Evolutionary conservation across 1,284 basidiomycete genomes (phyloP).

Genomic region (Ustilago bromivora): DNA sequence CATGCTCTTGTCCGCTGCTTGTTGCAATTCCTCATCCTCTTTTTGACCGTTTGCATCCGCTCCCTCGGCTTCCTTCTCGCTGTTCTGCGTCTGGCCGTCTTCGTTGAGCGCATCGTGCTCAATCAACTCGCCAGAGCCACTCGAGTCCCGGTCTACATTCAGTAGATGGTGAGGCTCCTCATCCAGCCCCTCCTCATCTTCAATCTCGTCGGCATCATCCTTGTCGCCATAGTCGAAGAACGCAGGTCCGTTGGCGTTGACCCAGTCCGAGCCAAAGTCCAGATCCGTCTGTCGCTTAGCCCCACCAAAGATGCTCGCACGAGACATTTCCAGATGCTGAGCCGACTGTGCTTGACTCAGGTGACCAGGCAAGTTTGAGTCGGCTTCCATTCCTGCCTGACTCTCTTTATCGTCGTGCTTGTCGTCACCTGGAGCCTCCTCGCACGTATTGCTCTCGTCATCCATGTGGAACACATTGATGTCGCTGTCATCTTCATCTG

Average conservation of each 20-base stretch:
- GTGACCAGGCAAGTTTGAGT: conserved; percentile 6
- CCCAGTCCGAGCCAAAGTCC: conserved; percentile 36
- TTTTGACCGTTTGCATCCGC: background rate
- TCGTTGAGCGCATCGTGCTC: conserved; percentile 45
- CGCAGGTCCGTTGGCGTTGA: conserved; percentile 38
- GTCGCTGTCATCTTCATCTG: conserved; percentile 31
- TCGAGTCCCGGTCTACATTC: conserved; percentile 46
- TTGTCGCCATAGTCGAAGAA: conserved; percentile 50
- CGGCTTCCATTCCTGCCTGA: conserved; percentile 5
- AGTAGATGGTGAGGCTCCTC: conserved; percentile 55
- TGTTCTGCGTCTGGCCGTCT: conserved; percentile 5
- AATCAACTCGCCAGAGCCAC: conserved; percentile 43
- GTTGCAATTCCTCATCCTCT: conserved; percentile 16
- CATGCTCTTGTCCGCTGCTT: conserved; percentile 42
- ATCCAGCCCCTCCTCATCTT: conserved; percentile 33
- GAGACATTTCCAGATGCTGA: conserved; percentile 43
- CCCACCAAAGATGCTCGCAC: conserved; percentile 37
- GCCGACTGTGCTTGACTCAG: conserved; percentile 28
- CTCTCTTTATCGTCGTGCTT: conserved; percentile 6
- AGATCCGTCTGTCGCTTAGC: conserved; percentile 23
- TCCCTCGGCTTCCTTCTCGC: conserved; percentile 10
- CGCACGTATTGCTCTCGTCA: conserved; percentile 24
- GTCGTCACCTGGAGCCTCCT: conserved; percentile 15
- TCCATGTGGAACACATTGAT: conserved; percentile 45
- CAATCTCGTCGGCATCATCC: conserved; percentile 33